Evolutionary conservation across 768 basidiomycete genomes (phyloP).

Genomic region (Psilocybe tampanensis): DNA sequence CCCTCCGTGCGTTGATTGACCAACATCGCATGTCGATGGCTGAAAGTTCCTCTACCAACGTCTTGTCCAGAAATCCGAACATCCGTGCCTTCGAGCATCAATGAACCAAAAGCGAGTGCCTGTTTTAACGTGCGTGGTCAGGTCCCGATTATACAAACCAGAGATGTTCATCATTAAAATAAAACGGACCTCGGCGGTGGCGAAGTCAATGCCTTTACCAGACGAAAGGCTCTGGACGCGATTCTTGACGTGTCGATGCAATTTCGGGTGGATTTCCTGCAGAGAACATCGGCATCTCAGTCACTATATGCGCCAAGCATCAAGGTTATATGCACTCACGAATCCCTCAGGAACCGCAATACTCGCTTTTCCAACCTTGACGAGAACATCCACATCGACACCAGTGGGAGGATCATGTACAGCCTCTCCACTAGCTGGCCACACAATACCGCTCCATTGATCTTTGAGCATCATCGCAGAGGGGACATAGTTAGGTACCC

Average conservation of each 20-base stretch:
- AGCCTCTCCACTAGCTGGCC: constrained; percentile 62
- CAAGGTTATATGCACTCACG: constrained; percentile 45
- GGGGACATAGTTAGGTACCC: constrained; percentile 49
- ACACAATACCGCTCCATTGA: constrained; percentile 71
- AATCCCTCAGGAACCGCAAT: constrained; percentile 61
- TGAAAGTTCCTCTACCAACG: constrained; percentile 89
- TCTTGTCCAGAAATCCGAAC: constrained; percentile 93
- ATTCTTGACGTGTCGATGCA: constrained; percentile 79
- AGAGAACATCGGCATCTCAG: neutral
- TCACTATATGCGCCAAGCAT: constrained; percentile 23
- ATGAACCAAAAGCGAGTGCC: constrained; percentile 87
- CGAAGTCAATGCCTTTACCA: constrained; percentile 83
- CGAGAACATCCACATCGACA: constrained; percentile 51
- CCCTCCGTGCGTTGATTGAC: constrained; percentile 85
- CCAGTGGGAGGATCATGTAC: constrained; percentile 68
- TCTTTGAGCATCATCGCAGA: constrained; percentile 57
- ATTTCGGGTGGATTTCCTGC: constrained; percentile 78
- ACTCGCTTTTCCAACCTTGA: constrained; percentile 66
- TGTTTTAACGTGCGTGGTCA: no score
- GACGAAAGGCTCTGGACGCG: constrained; percentile 69
- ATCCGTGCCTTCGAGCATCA: constrained; percentile 82
- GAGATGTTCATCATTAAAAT: neutral
- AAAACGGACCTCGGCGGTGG: constrained; percentile 75
- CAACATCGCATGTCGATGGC: constrained; percentile 89
- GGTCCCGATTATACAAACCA: neutral